Base-by-base conservation (phyloP, 1,139 yeast genomes). In the Hansenula lynferdii region DNA sequence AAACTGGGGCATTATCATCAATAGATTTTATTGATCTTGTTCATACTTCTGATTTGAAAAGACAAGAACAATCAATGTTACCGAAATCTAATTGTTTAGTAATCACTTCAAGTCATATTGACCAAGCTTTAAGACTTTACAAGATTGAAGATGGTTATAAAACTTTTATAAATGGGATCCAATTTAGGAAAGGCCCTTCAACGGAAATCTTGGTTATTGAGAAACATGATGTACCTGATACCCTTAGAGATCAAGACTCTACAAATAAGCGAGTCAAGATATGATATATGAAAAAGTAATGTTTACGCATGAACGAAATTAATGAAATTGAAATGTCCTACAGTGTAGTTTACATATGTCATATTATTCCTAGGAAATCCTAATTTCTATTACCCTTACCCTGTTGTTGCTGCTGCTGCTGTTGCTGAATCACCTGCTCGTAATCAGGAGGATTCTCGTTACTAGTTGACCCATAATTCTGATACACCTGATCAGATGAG, bases 1-100 rank as follows among this genome's bases (percentile, higher is more conserved):
- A 47, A 3, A 42, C 50, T 6, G 56, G 56, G 2, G 48, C 56
- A 5, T 23, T 52, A 15, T 47, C 53, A 3, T 21, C 45, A n/a
- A 19, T 49, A 28, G 29, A 26, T 31, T 31, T 17, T 17, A 23
- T 31, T 5, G 18, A 30, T 8, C 8, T 30, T n/a, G 26, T 8
- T 5, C 12, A 15, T 11, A 19, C 19, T 30, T 2, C n/a, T 33
- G 16, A 35, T 28, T 10, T 18, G 31, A 6, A 27, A 37, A n/a
- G 17, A 16, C 18, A 24, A 14, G 7, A 23, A 36, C 6, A 12
- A 15, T n/a, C 25, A 14, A 16, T 15, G 19, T 6, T 16, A n/a
- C n/a, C n/a, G n/a, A n/a, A n/a, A n/a, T n/a, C n/a, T 12, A 15
- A n/a, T 11, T 27, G 15, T 9, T 16, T 31, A 6, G 16, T n/a